phyloP scores from a whole-genome alignment of 1,284 basidiomycete genomes.

The Schizophyllum amplum region DNA sequence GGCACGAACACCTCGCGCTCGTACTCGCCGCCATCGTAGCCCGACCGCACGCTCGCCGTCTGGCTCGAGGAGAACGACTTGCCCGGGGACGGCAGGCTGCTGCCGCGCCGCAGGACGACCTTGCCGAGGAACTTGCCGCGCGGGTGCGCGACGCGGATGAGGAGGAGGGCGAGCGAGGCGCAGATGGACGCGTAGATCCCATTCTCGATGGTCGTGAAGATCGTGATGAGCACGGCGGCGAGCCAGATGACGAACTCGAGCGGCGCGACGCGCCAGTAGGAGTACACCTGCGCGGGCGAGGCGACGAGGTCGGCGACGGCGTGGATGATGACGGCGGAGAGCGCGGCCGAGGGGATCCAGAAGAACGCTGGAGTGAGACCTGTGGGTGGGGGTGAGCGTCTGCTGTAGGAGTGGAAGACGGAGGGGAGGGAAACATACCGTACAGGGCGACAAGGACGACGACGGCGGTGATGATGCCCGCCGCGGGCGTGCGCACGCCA shows the following conservation, averaged over 20 bases:
- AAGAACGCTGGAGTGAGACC: constrained; percentile 87
- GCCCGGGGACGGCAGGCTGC: no score
- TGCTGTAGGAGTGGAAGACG: no score
- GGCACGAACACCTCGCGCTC: constrained; percentile 85
- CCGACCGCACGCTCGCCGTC: no score
- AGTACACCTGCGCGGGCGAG: no score
- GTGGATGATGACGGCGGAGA: constrained; percentile 94
- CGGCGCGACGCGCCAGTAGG: no score
- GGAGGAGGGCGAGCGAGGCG: constrained; percentile 73
- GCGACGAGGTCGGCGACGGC: no score
- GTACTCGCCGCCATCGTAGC: constrained; percentile 23
- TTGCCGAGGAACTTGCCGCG: constrained; percentile 89
- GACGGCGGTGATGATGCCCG: constrained; percentile 81
- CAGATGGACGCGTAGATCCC: constrained; percentile 91
- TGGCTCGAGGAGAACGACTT: no score
- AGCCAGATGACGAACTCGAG: no score
- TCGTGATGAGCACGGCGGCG: no score
- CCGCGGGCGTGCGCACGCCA: constrained; percentile 90
- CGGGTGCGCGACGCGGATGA: constrained; percentile 85
- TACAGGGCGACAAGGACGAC: constrained; percentile 93
- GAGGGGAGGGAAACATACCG: no score
- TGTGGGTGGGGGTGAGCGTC: no score
- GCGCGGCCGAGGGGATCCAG: constrained; percentile 73
- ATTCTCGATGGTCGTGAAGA: constrained; percentile 87
- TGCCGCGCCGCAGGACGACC: constrained; percentile 34